Percentiles rank a stretch among this genome's conserved stretches.
phyloP scores from a whole-genome alignment of 106 monocot species.

The Dendrobium nobile region DNA sequence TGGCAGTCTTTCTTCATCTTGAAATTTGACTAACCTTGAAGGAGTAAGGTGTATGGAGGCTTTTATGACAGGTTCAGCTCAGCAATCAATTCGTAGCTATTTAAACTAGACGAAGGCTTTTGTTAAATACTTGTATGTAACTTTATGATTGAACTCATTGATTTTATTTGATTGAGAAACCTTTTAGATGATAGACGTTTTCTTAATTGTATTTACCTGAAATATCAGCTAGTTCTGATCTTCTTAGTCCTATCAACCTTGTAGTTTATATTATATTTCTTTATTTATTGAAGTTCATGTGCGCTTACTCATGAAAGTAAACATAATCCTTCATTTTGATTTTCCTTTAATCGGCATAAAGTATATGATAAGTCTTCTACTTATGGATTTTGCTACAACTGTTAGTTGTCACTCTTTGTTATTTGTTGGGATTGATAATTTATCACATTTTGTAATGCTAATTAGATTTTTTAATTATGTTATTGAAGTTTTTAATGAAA shows the following conservation, averaged over 20 bases:
- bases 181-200: background rate
- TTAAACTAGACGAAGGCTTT: background rate
- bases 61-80: background rate
- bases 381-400: background rate
- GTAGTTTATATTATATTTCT: background rate
- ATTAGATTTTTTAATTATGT: background rate
- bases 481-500: background rate
- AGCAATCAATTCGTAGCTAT: background rate
- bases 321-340: background rate
- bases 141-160: constrained; percentile 3
- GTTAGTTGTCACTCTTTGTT: background rate
- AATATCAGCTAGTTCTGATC: background rate
- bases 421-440: background rate
- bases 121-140: constrained; percentile 3
- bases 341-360: background rate
- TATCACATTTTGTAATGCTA: background rate
- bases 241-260: background rate
- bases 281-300: background rate
- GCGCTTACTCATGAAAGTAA: background rate
- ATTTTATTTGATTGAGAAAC: background rate
- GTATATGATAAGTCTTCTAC: background rate
- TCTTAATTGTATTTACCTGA: background rate
- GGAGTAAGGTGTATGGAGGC: background rate
- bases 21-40: background rate
- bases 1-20: background rate